Evolutionary conservation across 805 yeast species (phyloP).

Genomic region (Metschnikowia gelsemii): DNA sequence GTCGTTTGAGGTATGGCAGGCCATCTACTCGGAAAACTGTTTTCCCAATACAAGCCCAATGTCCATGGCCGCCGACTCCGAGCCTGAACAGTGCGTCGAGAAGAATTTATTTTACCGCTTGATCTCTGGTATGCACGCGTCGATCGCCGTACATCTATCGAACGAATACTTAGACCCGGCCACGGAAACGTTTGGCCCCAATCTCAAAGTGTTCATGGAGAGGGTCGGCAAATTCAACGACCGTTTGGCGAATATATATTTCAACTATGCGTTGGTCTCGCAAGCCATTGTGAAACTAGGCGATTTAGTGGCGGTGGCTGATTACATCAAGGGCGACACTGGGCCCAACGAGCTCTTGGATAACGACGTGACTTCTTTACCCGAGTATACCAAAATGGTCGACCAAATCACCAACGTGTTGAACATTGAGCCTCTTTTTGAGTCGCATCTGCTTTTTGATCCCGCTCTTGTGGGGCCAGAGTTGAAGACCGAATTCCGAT

Average conservation of each 20-base stretch:
- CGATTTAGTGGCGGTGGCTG: conserved; percentile 30
- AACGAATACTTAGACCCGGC: conserved; percentile 65
- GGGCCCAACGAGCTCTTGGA: conserved; percentile 32
- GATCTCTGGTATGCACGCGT: conserved; percentile 91
- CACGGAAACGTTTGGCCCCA: conserved; percentile 82
- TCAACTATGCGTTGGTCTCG: conserved; percentile 85
- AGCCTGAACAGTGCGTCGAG: conserved; percentile 64
- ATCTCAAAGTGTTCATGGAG: conserved; percentile 75
- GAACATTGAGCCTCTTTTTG: conserved; percentile 40
- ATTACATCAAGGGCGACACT: conserved; percentile 26
- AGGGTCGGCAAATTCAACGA: conserved; percentile 91
- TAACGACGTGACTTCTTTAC: conserved; percentile 38
- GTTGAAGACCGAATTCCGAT: conserved; percentile 81
- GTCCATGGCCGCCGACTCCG: conserved; percentile 33
- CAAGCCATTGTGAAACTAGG: conserved; percentile 70
- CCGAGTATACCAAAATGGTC: conserved; percentile 13
- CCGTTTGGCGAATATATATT: conserved; percentile 82
- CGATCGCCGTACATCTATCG: conserved; percentile 88
- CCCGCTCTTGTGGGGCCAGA: conserved; percentile 44
- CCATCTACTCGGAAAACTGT: conserved; percentile 90
- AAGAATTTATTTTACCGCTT: conserved; percentile 85
- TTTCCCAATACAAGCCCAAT: conserved; percentile 54
- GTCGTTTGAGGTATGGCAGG: conserved; percentile 88
- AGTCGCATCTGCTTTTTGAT: conserved; percentile 47
- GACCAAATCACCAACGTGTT: conserved; percentile 13